phyloP scores from a whole-genome alignment of 2,329 filamentous ascomycete genomes.

The Cladophialophora exuberans region DNA sequence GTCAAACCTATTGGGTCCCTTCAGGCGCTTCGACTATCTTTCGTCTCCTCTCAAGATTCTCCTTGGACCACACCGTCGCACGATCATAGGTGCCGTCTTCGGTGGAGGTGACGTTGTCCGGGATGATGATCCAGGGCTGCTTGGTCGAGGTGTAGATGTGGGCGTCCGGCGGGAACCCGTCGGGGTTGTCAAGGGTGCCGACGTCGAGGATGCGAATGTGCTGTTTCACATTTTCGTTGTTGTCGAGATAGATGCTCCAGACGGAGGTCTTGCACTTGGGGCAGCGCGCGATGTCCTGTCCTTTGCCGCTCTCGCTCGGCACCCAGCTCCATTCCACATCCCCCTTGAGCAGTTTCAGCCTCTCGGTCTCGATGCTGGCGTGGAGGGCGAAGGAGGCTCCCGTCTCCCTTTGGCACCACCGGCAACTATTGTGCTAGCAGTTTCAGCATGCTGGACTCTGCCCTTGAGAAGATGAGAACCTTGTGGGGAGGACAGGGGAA shows the following conservation, averaged over 20 bases:
- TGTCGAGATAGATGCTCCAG: slow-evolving; percentile 48
- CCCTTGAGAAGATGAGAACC: too few species aligned
- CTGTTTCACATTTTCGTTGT: slow-evolving; percentile 31
- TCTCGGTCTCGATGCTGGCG: slow-evolving; percentile 32
- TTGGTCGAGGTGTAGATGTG: slow-evolving; percentile 51
- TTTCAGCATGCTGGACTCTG: slow-evolving; percentile 11
- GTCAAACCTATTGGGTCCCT: slow-evolving; percentile 6
- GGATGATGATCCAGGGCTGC: slow-evolving; percentile 44
- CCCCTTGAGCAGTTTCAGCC: slow-evolving; percentile 39
- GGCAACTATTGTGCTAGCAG: slow-evolving; percentile 27
- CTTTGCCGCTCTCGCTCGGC: slow-evolving; percentile 47
- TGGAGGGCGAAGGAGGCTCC: slow-evolving; percentile 29
- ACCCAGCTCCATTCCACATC: slow-evolving; percentile 36
- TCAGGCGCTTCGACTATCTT: neutral
- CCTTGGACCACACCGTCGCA: slow-evolving; percentile 39
- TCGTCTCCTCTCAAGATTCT: slow-evolving; percentile 37
- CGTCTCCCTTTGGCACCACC: slow-evolving; percentile 28
- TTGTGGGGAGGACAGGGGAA: too few species aligned
- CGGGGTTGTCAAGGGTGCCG: slow-evolving; percentile 50
- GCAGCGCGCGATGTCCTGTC: slow-evolving; percentile 49
- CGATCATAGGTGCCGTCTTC: slow-evolving; percentile 42
- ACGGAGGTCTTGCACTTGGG: slow-evolving; percentile 47
- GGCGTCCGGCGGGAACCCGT: slow-evolving; percentile 47
- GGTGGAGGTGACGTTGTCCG: slow-evolving; percentile 43
- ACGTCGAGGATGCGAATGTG: slow-evolving; percentile 45